Base-by-base conservation (phyloP, 164 flowering plant genomes). In the Pachysandra terminalis region DNA sequence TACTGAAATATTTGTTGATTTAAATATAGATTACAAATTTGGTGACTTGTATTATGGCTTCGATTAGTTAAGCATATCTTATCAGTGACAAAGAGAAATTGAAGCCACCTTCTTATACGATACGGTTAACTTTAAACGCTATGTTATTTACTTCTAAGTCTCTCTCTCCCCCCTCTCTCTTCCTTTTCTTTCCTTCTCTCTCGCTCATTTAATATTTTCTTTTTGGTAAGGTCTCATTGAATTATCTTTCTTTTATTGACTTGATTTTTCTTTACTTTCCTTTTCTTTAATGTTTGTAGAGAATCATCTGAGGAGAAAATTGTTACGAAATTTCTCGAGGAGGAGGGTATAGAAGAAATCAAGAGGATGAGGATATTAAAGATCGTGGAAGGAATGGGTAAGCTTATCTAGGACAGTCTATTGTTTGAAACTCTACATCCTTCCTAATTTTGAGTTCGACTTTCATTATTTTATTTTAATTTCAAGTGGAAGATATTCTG, bases 331-430 rank as follows among this genome's bases (percentile, higher is more conserved):
- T 93, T 93, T 85, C 91, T 93, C 14, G 85, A 69, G 65, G 84
- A 85, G 58, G 90, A 82, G 73, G 83, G 81, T n/a, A 27, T 91
- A 58, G 94, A 89, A 53, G 87, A 85, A 67, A 64, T 63, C 72
- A 82, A 70, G 63, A 87, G 71, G 77, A 73, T 21, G 37, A 81
- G 74, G 68, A 87, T 93, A 65, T 65, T 91, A 70, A 61, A 57
- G 63, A 88, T 90, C 71, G 82, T 91, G 58, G 82, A 91, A 55
- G 80, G 82, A 81, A 90, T 93, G 97, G 94, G 97, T 93, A 66
- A 65, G 78, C 72, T 67, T 23, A 25, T 41, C 24, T 26, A 26
- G 9, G 9, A 25, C 4, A 40, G 17, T 21, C 2, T 56, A 49
- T 19, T 26, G 45, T 26, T 64, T 64, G 16, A 51, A 16, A 19